Conservation (phyloP, 2,329 filamentous ascomycete genomes). For the Albifimbria verrucaria region DNA sequence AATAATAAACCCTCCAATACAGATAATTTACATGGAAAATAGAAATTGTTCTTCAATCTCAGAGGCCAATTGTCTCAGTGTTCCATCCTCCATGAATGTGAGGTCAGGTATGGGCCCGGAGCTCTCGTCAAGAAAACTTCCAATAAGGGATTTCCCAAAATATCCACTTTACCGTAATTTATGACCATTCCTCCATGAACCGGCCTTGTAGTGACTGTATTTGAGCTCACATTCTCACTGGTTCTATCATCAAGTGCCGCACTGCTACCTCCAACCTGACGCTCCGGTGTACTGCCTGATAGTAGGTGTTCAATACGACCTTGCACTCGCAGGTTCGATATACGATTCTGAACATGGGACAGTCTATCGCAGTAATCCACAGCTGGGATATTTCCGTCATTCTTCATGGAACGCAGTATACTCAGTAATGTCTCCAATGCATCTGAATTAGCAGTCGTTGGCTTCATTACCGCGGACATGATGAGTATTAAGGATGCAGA, state of each 20-base stretch:
- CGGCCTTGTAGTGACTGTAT: neutral
- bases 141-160: constrained; percentile 22
- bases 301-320: constrained; percentile 6
- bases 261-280: neutral
- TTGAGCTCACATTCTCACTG: constrained; percentile 6
- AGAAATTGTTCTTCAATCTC: constrained; percentile 24
- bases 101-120: constrained; percentile 20
- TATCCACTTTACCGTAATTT: constrained; percentile 16
- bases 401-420: constrained; percentile 24
- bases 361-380: constrained; percentile 25
- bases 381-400: constrained; percentile 25
- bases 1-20: no score
- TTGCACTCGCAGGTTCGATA: constrained; percentile 13
- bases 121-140: constrained; percentile 22
- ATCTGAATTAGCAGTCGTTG: constrained; percentile 19
- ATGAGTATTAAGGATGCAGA: constrained; percentile 26
- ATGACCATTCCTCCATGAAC: constrained; percentile 2
- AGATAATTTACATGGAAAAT: constrained; percentile 8
- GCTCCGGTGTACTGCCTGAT: neutral
- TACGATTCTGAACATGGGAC: constrained; percentile 18
- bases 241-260: neutral
- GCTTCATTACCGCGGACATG: constrained; percentile 28
- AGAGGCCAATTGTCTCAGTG: constrained; percentile 18
- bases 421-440: constrained; percentile 23
- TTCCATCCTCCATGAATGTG: constrained; percentile 21